A percentile compares a stretch with the other conserved stretches of the same genome.
Conservation (phyloP, 768 basidiomycete genomes). For the Psilocybe tampanensis region DNA sequence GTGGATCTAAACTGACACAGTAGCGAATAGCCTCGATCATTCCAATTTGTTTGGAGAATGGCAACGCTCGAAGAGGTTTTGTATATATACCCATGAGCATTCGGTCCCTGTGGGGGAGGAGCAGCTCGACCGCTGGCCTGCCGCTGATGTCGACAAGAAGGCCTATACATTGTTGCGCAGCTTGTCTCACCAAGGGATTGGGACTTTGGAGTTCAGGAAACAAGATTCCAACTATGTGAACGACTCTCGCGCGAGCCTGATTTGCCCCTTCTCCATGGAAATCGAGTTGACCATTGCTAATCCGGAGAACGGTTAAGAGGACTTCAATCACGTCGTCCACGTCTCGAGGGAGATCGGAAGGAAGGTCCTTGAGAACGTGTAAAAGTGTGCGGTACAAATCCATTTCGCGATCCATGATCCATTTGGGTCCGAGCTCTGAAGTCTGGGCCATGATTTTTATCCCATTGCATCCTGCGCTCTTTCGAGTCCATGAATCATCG, state of each 20-base stretch:
- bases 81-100: slow-evolving; percentile 90
- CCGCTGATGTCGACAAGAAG: slow-evolving; percentile 75
- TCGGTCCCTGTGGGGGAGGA: slow-evolving; percentile 83
- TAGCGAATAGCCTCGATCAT: slow-evolving; percentile 98
- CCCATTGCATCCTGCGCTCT: slow-evolving; percentile 87
- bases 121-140: slow-evolving; percentile 74
- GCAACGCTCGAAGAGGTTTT: slow-evolving; percentile 94
- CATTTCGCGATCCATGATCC: slow-evolving; percentile 85
- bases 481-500: slow-evolving; percentile 88
- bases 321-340: slow-evolving; percentile 78
- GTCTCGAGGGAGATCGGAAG: slow-evolving; percentile 83
- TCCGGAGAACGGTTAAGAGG: slow-evolving; percentile 66
- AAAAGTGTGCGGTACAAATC: slow-evolving; percentile 90
- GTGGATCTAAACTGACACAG: slow-evolving; percentile 86
- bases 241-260: slow-evolving; percentile 54
- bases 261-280: slow-evolving; percentile 43
- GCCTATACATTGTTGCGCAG: slow-evolving; percentile 79
- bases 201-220: slow-evolving; percentile 88
- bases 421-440: slow-evolving; percentile 69
- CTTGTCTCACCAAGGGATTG: slow-evolving; percentile 81
- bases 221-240: slow-evolving; percentile 79
- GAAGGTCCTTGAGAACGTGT: slow-evolving; percentile 93
- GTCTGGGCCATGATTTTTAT: slow-evolving; percentile 79
- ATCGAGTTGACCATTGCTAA: slow-evolving; percentile 56
- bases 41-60: slow-evolving; percentile 94